Conservation (phyloP, 2,329 filamentous ascomycete genomes). For the Sporothrix curviconia region DNA sequence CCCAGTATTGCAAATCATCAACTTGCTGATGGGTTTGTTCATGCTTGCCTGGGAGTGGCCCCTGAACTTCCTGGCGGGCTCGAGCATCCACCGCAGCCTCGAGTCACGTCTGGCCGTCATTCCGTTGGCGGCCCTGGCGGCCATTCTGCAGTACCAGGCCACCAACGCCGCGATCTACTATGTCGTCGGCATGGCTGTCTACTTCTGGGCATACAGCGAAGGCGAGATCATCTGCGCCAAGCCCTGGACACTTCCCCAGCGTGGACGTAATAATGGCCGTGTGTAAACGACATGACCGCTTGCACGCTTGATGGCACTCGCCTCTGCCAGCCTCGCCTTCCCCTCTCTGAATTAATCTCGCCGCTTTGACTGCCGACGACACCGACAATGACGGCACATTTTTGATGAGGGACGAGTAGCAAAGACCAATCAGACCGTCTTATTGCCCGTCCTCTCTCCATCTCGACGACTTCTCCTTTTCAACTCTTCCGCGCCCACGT, state of each 20-base stretch:
- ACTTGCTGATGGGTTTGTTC: conserved; percentile 71
- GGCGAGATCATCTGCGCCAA: conserved; percentile 74
- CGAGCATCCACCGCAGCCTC: conserved; percentile 75
- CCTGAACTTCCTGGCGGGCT: conserved; percentile 67
- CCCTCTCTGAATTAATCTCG: not conserved
- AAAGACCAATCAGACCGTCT: no score
- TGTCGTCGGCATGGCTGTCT: conserved; percentile 73
- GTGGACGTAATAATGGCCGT: conserved; percentile 28
- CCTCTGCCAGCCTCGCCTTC: not conserved
- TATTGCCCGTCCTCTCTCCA: not conserved
- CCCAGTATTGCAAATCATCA: conserved; percentile 85
- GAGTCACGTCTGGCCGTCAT: conserved; percentile 78
- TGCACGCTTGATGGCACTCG: no score
- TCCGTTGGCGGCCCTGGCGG: conserved; percentile 68
- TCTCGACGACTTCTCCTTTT: not conserved
- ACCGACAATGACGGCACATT: no score
- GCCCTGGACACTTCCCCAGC: conserved; percentile 63
- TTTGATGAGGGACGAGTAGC: no score
- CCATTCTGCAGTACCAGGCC: conserved; percentile 79
- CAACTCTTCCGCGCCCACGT: not conserved
- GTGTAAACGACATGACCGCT: not conserved
- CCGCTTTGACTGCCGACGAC: not conserved
- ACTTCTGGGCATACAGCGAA: conserved; percentile 96
- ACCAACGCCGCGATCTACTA: conserved; percentile 93
- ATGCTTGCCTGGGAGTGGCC: conserved; percentile 91